Conservation (phyloP, 1,139 yeast genomes). For the Wickerhamomyces sp. region DNA sequence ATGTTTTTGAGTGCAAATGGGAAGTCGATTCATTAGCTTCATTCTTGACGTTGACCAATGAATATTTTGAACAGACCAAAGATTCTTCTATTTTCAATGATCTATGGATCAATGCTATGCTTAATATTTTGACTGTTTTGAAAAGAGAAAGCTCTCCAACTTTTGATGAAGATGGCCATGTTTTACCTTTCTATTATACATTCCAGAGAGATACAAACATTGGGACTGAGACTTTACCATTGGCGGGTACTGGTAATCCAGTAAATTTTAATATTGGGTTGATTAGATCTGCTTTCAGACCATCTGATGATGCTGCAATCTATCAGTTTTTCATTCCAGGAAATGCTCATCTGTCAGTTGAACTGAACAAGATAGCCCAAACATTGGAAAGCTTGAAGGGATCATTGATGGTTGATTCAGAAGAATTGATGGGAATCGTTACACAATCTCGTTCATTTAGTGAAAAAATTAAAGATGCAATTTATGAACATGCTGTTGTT, state of each 20-base stretch:
- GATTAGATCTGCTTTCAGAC: slow-evolving; percentile 82
- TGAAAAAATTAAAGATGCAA: slow-evolving; percentile 45
- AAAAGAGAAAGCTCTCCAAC: slow-evolving; percentile 61
- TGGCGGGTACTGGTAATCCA: slow-evolving; percentile 81
- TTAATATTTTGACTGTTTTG: slow-evolving; percentile 47
- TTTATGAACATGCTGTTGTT: slow-evolving; percentile 58
- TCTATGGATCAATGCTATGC: slow-evolving; percentile 58
- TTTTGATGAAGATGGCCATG: slow-evolving; percentile 53
- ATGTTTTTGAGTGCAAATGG: slow-evolving; percentile 85
- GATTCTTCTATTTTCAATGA: slow-evolving; percentile 47
- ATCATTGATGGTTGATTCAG: not conserved
- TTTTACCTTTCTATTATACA: slow-evolving; percentile 47
- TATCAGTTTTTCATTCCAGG: slow-evolving; percentile 83
- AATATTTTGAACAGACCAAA: slow-evolving; percentile 51
- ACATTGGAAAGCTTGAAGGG: slow-evolving; percentile 15
- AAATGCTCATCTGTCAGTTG: slow-evolving; percentile 71
- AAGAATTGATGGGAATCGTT: slow-evolving; percentile 18
- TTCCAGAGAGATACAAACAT: slow-evolving; percentile 71
- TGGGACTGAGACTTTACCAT: slow-evolving; percentile 77
- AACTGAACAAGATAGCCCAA: slow-evolving; percentile 28
- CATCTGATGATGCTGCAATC: slow-evolving; percentile 85
- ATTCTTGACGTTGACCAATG: slow-evolving; percentile 69
- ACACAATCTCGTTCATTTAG: slow-evolving; percentile 35
- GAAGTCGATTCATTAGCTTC: slow-evolving; percentile 86
- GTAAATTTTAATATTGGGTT: slow-evolving; percentile 68